Evolutionary conservation across 805 yeast species (phyloP), one percentile per base, ranked within the genome.

Genomic region (Ogataea naganishii): DNA sequence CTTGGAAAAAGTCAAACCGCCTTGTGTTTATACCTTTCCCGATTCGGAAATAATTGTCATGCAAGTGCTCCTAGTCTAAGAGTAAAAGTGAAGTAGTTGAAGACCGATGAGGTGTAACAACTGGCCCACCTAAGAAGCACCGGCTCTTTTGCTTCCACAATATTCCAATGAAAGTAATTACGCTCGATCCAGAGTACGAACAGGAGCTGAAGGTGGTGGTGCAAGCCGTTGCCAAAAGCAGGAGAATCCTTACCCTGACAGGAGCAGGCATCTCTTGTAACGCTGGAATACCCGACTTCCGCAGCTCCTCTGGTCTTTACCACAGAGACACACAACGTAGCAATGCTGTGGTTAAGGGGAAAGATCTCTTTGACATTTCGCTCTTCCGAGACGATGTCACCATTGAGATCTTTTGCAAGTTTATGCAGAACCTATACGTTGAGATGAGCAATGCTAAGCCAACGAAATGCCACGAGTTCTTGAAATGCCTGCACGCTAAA

Each of bases 201-300:
- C 38, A 31, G n/a, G 46, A 42, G 6, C 30, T 50, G 14, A 21
- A 22, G 32, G 56, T 56, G 30, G 61, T 71, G 14, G 56, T 64
- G 30, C 62, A 60, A 41, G 30, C 44, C 22, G 57, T 75, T 2
- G 53, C 53, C 37, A 69, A 69, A 40, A 52, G 75, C 27, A 62
- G 67, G 31, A 74, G 68, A 43, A 59, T 77, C n/a, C 64, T 80
- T 14, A 66, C 82, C 4, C 61, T 88, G 32, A 86, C 96, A 0
- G 97, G 98, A 6, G 98, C 98, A 3, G 98, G 98, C 1, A 85
- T 89, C 35, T 84, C 96, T 11, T 85, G 96, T 51, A 84, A 82
- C 49, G 96, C 97, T 1, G 97, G 98, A 0, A 92, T 89, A 27
- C 98, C 98, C 3, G 97, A 89, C 51, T 88, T 88, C 51, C 66